These are phyloP conservation scores for Microstegium vimineum DNA, from an alignment of 176 grass and related monocot genomes.

Conservation along the genomic window DNA sequence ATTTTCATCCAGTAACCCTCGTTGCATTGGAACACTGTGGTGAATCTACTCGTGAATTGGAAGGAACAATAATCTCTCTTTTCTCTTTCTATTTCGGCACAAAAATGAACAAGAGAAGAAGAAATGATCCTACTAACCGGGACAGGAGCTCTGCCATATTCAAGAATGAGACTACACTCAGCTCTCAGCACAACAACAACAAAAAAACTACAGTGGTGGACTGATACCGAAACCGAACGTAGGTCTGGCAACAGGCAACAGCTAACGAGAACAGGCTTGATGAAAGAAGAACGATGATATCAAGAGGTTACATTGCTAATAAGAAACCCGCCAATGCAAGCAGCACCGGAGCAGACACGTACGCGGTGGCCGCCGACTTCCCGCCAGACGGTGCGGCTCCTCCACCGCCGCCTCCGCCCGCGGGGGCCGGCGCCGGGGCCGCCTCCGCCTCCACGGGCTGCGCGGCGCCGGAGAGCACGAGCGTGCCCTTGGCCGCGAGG, in stretches of 20 bases:
- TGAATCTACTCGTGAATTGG: not conserved
- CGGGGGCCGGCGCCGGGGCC: too few relatives aligned
- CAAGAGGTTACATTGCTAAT: not conserved
- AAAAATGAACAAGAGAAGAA: not conserved
- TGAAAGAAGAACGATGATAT: too few relatives aligned
- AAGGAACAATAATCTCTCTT: not conserved
- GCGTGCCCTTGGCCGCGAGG: slow-evolving; percentile 19
- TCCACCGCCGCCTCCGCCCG: not conserved
- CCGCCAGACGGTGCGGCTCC: not conserved
- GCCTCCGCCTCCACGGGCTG: not conserved
- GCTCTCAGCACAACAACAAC: too few relatives aligned
- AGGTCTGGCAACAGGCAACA: not conserved
- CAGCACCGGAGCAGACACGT: not conserved
- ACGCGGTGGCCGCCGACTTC: not conserved
- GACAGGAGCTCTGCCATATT: not conserved
- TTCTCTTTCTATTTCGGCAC: not conserved
- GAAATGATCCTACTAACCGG: not conserved
- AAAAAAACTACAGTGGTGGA: not conserved
- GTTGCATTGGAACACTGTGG: not conserved
- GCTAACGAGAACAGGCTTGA: not conserved
- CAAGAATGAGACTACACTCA: not conserved
- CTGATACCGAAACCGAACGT: not conserved
- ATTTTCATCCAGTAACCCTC: not conserved
- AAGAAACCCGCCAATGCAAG: slow-evolving; percentile 20
- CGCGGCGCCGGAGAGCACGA: slow-evolving; percentile 36